Evolutionary conservation across 495 filamentous ascomycete genomes (phyloP), one percentile per base, ranked within the genome.

Genomic region (Penicillium alfredii): DNA sequence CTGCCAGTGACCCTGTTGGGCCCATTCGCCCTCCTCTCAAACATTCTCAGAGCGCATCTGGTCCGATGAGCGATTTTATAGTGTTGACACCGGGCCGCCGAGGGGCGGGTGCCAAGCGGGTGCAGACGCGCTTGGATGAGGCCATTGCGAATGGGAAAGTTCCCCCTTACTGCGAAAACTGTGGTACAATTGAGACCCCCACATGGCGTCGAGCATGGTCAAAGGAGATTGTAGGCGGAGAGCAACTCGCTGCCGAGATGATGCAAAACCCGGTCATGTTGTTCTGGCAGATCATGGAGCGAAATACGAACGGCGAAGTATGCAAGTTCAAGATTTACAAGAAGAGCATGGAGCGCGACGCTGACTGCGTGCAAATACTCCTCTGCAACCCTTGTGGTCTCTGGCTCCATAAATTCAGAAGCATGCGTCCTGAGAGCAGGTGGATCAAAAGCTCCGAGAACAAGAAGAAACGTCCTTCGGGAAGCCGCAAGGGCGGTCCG

Each of bases 331-430:
- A 80, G 34, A 60, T 87, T 12, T 77, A 84, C 60, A 93, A 92
- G 64, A 90, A 88, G 63, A 76, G 69, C n/a, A 58, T 88, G 2
- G 68, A 35, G 8, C 6, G 62, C 6, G 79, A 84, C 21, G 69
- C 69, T 20, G 80, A 81, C 47, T 94, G 78, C 62, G 72, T 65
- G 8, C 76, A 82, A 38, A 68, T 87, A 18, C 64, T 84, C 12
- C 73, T 96, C 15, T 98, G 92, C 68, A 98, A 98, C 63, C 88
- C 92, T 47, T 98, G 92, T 51, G 92, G 92, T 9, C 73, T 98
- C 20, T 98, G 88, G 88, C 76, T 96, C 40, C 77, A 80, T 26
- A 95, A 94, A 47, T 85, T 81, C 53, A 88, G 84, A 52, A 69
- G 57, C 18, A 94, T 94, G 72, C 76, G 92, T 6, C 92, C 92